Evolutionary conservation across 2,329 filamentous ascomycete species (phyloP).

Genomic region (Aspergillus candidus): DNA sequence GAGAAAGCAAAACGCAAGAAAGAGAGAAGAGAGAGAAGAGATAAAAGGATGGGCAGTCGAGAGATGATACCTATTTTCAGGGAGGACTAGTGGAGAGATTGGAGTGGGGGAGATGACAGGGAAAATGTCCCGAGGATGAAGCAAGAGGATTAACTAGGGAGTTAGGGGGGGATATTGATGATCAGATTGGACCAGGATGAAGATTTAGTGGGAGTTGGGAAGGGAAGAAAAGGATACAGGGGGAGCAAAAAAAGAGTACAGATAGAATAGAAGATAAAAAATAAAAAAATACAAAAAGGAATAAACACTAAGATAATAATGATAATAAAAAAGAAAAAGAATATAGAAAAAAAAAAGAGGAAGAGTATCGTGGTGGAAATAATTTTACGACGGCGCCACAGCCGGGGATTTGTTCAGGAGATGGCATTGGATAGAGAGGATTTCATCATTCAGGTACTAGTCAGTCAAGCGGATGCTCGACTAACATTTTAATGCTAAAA

Average conservation of each 20-base stretch:
- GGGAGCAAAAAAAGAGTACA: conserved; percentile 11
- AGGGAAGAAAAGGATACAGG: conserved; percentile 4
- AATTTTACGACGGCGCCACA: conserved; percentile 16
- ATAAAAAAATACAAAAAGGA: too few relatives aligned
- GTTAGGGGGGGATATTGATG: not conserved
- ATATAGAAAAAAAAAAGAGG: not conserved
- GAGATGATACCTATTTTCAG: conserved; percentile 8
- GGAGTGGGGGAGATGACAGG: conserved; percentile 1
- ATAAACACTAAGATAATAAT: not conserved
- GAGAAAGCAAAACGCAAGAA: conserved; percentile 8
- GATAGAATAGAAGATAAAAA: not conserved
- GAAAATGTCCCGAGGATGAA: conserved; percentile 7
- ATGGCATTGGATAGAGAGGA: conserved; percentile 2
- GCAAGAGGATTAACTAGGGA: conserved; percentile 2
- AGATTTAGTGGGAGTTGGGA: conserved; percentile 3
- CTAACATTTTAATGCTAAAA: too few relatives aligned
- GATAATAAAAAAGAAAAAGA: not conserved
- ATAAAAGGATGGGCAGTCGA: not conserved
- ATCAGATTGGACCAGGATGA: not conserved
- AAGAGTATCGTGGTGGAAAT: conserved; percentile 13
- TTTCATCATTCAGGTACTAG: too few relatives aligned
- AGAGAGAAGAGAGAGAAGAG: conserved; percentile 1
- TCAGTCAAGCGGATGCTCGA: too few relatives aligned
- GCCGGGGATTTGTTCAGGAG: conserved; percentile 8
- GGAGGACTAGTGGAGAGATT: conserved; percentile 9